These are phyloP conservation scores for Lachnellula occidentalis DNA, from an alignment of 2,329 filamentous ascomycete genomes.

Conservation along the genomic window DNA sequence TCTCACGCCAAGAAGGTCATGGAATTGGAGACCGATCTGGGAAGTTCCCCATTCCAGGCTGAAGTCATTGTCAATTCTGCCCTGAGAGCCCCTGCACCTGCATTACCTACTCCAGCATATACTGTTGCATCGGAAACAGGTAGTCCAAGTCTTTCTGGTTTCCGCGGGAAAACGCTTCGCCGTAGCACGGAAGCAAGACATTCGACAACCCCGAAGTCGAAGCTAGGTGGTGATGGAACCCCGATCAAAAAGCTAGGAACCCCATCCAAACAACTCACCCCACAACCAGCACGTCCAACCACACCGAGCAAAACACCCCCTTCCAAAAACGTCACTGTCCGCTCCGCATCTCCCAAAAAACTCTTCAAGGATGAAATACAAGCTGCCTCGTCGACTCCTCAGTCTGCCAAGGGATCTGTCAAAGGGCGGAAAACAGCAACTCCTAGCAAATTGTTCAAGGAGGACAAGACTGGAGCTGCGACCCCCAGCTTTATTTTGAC, in stretches of 20 bases:
- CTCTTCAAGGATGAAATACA: slow-evolving; percentile 38
- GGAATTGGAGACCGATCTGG: slow-evolving; percentile 50
- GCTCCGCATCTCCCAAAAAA: slow-evolving; percentile 45
- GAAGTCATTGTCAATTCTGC: slow-evolving; percentile 33
- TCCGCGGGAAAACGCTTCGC: slow-evolving; percentile 44
- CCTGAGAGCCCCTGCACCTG: slow-evolving; percentile 26
- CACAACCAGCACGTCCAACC: slow-evolving; percentile 38
- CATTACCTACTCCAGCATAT: slow-evolving; percentile 26
- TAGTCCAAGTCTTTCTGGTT: slow-evolving; percentile 50
- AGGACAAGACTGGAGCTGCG: slow-evolving; percentile 46
- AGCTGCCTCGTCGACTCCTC: slow-evolving; percentile 25
- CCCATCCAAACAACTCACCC: slow-evolving; percentile 38
- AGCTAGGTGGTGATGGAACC: slow-evolving; percentile 17
- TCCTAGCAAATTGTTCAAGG: slow-evolving; percentile 46
- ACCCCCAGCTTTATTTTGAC: slow-evolving; percentile 62
- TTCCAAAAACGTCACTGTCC: slow-evolving; percentile 40
- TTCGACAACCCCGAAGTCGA: slow-evolving; percentile 37
- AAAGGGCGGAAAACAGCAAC: slow-evolving; percentile 33
- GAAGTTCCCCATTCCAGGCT: slow-evolving; percentile 39
- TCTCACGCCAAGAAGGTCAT: slow-evolving; percentile 50
- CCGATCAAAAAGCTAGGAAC: slow-evolving; percentile 33
- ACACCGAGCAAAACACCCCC: slow-evolving; percentile 47
- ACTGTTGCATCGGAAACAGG: slow-evolving; percentile 42
- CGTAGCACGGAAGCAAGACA: slow-evolving; percentile 41
- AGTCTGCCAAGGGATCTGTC: slow-evolving; percentile 31